These are phyloP conservation scores for Boletus huronensis DNA, from an alignment of 768 basidiomycete genomes.

Conservation along the genomic window DNA sequence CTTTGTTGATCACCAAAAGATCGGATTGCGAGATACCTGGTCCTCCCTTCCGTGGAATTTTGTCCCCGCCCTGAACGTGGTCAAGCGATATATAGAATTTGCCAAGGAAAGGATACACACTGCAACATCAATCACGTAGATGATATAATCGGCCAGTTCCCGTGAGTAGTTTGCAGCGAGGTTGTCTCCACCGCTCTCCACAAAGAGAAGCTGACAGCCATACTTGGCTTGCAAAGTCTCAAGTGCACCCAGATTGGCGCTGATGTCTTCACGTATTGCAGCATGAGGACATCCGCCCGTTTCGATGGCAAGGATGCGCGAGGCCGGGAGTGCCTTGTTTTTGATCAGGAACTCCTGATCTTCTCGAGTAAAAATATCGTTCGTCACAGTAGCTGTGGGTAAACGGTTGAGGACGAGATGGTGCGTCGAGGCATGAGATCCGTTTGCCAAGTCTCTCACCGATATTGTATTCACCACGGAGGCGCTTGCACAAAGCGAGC, in stretches of 20 bases:
- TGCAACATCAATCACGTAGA: slow-evolving; percentile 87
- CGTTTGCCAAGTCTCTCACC: slow-evolving; percentile 45
- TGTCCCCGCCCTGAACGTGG: slow-evolving; percentile 81
- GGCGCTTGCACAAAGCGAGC: slow-evolving; percentile 78
- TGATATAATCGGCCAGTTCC: slow-evolving; percentile 96
- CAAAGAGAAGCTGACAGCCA: slow-evolving; percentile 85
- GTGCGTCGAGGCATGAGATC: background rate
- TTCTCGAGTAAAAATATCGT: slow-evolving; percentile 98
- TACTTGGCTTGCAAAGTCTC: slow-evolving; percentile 93
- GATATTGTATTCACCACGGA: slow-evolving; percentile 86
- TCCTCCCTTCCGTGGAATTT: slow-evolving; percentile 97
- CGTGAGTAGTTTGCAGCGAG: slow-evolving; percentile 95
- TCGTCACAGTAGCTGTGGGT: slow-evolving; percentile 84
- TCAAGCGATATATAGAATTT: background rate
- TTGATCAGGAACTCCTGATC: slow-evolving; percentile 97
- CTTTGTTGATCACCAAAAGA: slow-evolving; percentile 94
- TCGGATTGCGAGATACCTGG: slow-evolving; percentile 97
- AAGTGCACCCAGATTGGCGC: slow-evolving; percentile 93
- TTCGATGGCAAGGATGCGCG: slow-evolving; percentile 93
- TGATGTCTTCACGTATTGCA: slow-evolving; percentile 97
- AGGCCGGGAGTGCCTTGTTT: slow-evolving; percentile 80
- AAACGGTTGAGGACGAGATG: slow-evolving; percentile 10
- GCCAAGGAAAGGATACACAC: slow-evolving; percentile 37
- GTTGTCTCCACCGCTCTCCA: slow-evolving; percentile 97
- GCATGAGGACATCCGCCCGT: slow-evolving; percentile 98